Evolutionary conservation across 2,329 filamentous ascomycete genomes (phyloP).

Genomic region (Phialophora verrucosa): DNA sequence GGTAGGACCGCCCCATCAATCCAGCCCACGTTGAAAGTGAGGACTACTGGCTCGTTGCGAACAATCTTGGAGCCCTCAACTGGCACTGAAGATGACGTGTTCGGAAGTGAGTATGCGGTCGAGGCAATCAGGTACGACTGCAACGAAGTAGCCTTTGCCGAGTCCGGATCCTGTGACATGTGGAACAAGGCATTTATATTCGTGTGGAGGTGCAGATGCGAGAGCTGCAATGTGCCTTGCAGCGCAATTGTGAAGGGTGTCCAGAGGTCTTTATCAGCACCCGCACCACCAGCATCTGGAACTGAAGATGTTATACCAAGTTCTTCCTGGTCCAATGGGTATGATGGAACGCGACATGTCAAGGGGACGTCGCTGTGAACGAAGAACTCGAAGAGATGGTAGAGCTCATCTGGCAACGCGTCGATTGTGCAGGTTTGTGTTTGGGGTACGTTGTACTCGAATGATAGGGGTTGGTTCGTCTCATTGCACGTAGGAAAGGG

Average conservation of each 20-base stretch:
- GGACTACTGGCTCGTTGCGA: constrained; percentile 82
- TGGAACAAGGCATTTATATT: constrained; percentile 89
- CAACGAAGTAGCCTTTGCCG: constrained; percentile 48
- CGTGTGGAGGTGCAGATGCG: constrained; percentile 88
- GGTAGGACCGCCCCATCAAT: constrained; percentile 46
- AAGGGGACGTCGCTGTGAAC: constrained; percentile 95
- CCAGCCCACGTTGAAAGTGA: constrained; percentile 84
- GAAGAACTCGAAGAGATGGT: constrained; percentile 78
- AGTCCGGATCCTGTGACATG: constrained; percentile 42
- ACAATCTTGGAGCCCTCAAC: constrained; percentile 69
- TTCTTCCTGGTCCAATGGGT: constrained; percentile 59
- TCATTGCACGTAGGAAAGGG: constrained; percentile 92
- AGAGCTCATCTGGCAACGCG: constrained; percentile 58
- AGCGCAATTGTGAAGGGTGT: constrained; percentile 88
- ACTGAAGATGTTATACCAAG: constrained; percentile 34
- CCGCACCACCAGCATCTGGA: constrained; percentile 35
- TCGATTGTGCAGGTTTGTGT: constrained; percentile 65
- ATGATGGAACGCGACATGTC: constrained; percentile 84
- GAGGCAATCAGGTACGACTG: constrained; percentile 83
- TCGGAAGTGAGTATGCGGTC: constrained; percentile 78
- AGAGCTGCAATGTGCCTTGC: constrained; percentile 84
- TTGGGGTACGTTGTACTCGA: constrained; percentile 75
- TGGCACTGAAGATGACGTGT: constrained; percentile 54
- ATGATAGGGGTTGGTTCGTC: constrained; percentile 76
- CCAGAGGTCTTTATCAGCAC: constrained; percentile 57